Evolutionary conservation across 768 basidiomycete genomes (phyloP), one percentile per base, ranked within the genome.

Genomic region (Lactifluus hygrophoroides): DNA sequence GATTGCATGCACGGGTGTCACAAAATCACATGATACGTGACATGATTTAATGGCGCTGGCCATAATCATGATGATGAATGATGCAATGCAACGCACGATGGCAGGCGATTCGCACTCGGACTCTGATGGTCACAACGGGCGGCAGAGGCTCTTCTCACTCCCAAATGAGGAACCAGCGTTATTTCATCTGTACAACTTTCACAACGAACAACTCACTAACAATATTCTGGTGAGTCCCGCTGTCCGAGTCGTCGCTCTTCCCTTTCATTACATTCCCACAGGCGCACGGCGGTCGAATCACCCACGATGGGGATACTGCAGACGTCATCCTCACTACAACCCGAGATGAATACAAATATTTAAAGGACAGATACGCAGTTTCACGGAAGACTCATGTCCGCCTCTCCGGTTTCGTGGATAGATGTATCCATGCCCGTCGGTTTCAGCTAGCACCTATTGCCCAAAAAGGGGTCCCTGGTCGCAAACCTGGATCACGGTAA

Each of bases 181-280:
- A n/a, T 59, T 59, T 21, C 17, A 50, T 38, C 42, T 59, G 49
- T 27, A 59, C 21, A n/a, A 37, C 7, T 54, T 59, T 30, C 40
- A 59, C n/a, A 49, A 44, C 11, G 25, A 13, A 16, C 16, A 49
- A 57, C 27, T 56, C 35, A 23, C 14, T 9, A 43, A 27, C 2
- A 44, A 28, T 10, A 34, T 60, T 25, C 6, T 65, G 77, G 59
- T 60, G 32, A 46, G 58, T 46, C 19, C 9, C 17, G 3, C 17
- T 28, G 5, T 1, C n/a, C n/a, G n/a, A 62, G 16, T 43, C 8
- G 11, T 13, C 8, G 14, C 16, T 43, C 42, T 11, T 21, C 40
- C 11, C 5, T 54, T 47, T 30, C 51, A 14, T 42, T 54, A 1
- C 9, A 13, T n/a, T 48, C 13, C 19, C 2, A 27, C 44, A 64